phyloP scores from a whole-genome alignment of 805 yeast species.

The Candida boleticola region DNA sequence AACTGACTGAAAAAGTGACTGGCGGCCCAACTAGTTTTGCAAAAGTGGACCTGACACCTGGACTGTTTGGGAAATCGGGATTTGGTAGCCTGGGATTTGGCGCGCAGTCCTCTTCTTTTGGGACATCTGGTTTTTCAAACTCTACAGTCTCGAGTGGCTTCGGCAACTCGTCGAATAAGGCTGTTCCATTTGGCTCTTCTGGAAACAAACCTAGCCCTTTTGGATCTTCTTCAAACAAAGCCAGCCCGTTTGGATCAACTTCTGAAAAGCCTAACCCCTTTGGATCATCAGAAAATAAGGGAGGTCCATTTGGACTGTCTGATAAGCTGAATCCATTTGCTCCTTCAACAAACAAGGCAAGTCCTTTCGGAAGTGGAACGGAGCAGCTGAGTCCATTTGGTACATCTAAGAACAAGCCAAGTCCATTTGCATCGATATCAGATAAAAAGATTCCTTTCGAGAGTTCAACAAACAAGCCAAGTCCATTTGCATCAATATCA shows the following conservation, averaged over 20 bases:
- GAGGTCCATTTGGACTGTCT: slow-evolving; percentile 4
- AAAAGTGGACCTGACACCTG: background rate
- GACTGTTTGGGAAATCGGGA: background rate
- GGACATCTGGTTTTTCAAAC: no score
- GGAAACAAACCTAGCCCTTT: slow-evolving; percentile 13
- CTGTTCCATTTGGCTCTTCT: slow-evolving; percentile 8
- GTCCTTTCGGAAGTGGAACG: slow-evolving; percentile 8
- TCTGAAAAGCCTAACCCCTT: slow-evolving; percentile 1
- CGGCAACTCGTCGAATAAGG: slow-evolving; percentile 10
- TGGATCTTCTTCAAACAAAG: slow-evolving; percentile 7
- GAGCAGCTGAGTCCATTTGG: background rate
- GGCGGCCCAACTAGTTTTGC: no score
- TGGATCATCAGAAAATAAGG: background rate
- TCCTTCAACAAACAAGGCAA: background rate
- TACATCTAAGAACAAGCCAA: background rate
- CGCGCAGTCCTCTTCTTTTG: background rate
- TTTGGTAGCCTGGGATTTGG: no score
- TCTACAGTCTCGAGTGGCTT: slow-evolving; percentile 13
- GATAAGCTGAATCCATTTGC: background rate
- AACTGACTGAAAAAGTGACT: no score
- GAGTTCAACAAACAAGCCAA: background rate
- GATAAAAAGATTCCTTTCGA: no score
- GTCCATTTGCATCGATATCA: background rate
- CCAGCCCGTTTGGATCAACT: slow-evolving; percentile 3
- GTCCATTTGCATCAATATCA: slow-evolving; percentile 9